Evolutionary conservation across 345 rosid species (phyloP).

Genomic region (Boechera stricta): DNA sequence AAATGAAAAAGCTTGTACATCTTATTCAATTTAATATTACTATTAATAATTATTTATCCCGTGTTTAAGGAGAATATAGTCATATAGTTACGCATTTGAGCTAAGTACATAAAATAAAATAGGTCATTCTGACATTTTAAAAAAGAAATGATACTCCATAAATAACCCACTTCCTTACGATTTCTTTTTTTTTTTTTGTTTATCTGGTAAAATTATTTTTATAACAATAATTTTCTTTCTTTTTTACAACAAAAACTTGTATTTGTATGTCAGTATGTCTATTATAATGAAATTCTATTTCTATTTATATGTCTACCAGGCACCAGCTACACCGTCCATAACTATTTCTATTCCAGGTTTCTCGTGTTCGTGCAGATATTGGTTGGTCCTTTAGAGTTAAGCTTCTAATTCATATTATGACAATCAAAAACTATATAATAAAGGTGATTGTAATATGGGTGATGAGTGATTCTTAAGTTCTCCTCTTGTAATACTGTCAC

Average conservation of each 20-base stretch:
- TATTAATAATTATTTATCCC: not conserved
- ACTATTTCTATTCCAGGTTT: conserved; percentile 27
- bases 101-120: too few relatives aligned
- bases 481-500: not conserved
- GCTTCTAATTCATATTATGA: conserved; percentile 29
- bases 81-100: too few relatives aligned
- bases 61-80: too few relatives aligned
- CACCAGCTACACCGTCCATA: conserved; percentile 42
- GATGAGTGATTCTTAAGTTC: conserved; percentile 31
- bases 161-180: too few relatives aligned
- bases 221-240: too few relatives aligned
- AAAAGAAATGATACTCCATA: too few relatives aligned
- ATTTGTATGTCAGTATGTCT: not conserved
- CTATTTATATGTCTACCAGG: conserved; percentile 1
- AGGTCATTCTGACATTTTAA: too few relatives aligned
- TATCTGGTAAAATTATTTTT: too few relatives aligned
- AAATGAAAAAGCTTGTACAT: conserved; percentile 28
- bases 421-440: conserved; percentile 1
- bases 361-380: conserved; percentile 34
- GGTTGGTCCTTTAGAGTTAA: conserved; percentile 38
- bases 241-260: not conserved
- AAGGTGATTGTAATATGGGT: not conserved
- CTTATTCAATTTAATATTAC: conserved; percentile 1
- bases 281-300: too few relatives aligned
- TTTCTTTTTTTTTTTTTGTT: too few relatives aligned